These are phyloP conservation scores for Onygenales sp. DNA, from an alignment of 2,329 filamentous ascomycete species.

Conservation along the genomic window DNA sequence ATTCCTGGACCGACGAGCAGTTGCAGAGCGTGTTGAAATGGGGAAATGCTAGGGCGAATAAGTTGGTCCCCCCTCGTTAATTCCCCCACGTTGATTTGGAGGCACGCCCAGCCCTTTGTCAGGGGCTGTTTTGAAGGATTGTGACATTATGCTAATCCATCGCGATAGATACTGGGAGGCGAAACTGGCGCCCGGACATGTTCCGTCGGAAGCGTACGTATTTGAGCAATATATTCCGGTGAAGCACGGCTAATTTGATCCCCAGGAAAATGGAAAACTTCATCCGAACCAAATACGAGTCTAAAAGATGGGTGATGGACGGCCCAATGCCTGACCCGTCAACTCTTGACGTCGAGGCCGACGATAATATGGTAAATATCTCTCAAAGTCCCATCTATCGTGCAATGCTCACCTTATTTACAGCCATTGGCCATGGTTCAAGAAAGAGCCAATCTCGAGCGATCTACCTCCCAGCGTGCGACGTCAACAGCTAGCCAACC, in stretches of 20 bases:
- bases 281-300: constrained; percentile 97
- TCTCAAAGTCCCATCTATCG: constrained; percentile 29
- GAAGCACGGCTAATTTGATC: background rate
- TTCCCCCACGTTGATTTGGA: background rate
- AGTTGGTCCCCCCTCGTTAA: constrained; percentile 41
- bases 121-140: background rate
- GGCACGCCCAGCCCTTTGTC: constrained; percentile 5
- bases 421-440: constrained; percentile 59
- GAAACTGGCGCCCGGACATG: constrained; percentile 81
- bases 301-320: constrained; percentile 99
- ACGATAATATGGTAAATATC: constrained; percentile 68
- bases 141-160: constrained; percentile 16
- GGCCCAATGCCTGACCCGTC: constrained; percentile 89
- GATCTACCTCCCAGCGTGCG: constrained; percentile 46
- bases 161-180: constrained; percentile 71
- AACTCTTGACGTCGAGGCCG: constrained; percentile 66
- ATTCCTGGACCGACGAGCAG: constrained; percentile 98
- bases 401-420: background rate
- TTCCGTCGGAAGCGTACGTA: constrained; percentile 72
- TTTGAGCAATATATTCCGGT: background rate
- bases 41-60: constrained; percentile 95
- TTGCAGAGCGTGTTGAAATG: constrained; percentile 86
- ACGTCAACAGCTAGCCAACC: constrained; percentile 35
- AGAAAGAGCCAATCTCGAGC: constrained; percentile 59
- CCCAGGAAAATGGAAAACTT: constrained; percentile 94